A percentile compares a stretch with the other conserved stretches of the same genome.
These are phyloP conservation scores for Suillus tomentosus DNA, from an alignment of 768 basidiomycete genomes.

Conservation along the genomic window DNA sequence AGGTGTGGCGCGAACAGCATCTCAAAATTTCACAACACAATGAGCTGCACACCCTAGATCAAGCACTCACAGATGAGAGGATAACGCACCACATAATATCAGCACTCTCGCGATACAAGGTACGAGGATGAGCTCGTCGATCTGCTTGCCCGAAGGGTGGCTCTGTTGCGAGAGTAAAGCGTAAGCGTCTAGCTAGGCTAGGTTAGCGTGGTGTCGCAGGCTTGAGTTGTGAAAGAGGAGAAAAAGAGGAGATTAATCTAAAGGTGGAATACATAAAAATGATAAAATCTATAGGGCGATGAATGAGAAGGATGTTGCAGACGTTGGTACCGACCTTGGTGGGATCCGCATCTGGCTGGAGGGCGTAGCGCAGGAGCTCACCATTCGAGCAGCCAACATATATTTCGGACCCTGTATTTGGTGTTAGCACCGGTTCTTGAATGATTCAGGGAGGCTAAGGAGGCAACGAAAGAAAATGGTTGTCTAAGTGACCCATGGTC, in stretches of 20 bases:
- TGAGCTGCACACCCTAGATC: background rate
- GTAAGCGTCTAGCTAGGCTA: slow-evolving; percentile 57
- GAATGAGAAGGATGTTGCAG: background rate
- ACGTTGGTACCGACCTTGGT: slow-evolving; percentile 41
- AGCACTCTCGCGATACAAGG: slow-evolving; percentile 75
- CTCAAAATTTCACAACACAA: background rate
- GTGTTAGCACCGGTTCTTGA: slow-evolving; percentile 1
- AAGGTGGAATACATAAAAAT: background rate
- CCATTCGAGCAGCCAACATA: slow-evolving; percentile 88
- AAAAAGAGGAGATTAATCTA: too few relatives aligned
- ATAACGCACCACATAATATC: slow-evolving; percentile 66
- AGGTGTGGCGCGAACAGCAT: background rate
- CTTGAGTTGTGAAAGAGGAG: background rate
- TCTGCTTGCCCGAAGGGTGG: slow-evolving; percentile 65
- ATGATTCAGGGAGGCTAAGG: slow-evolving; percentile 6
- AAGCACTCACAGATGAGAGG: slow-evolving; percentile 6
- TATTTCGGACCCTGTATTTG: slow-evolving; percentile 68
- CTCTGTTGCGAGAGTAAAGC: slow-evolving; percentile 67
- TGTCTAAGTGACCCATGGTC: slow-evolving; percentile 2
- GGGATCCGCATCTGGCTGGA: slow-evolving; percentile 56
- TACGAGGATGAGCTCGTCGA: slow-evolving; percentile 80
- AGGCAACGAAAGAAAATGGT: slow-evolving; percentile 13
- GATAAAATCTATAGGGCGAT: too few relatives aligned
- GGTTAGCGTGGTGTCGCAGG: background rate
- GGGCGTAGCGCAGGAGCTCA: slow-evolving; percentile 75